These are phyloP conservation scores for Cladosporium sp. DNA, from an alignment of 2,329 filamentous ascomycete genomes.

Conservation along the genomic window DNA sequence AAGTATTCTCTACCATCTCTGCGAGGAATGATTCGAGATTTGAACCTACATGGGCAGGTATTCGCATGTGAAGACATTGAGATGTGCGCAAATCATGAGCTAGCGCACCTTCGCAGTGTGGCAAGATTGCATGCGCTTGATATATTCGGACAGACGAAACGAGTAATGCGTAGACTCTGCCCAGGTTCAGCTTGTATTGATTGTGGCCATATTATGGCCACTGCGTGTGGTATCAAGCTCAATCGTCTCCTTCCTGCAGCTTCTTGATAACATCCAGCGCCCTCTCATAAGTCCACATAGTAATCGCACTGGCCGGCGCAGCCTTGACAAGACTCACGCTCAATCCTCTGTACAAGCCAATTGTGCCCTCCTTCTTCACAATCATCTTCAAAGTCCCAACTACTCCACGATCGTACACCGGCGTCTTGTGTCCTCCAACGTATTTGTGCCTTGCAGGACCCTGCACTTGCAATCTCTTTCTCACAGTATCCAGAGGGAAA, in stretches of 20 bases:
- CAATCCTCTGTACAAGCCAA: conserved; percentile 82
- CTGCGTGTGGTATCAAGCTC: not conserved
- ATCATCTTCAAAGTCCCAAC: conserved; percentile 64
- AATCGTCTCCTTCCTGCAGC: not conserved
- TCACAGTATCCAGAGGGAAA: conserved; percentile 87
- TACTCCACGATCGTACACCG: conserved; percentile 69
- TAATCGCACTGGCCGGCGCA: conserved; percentile 86
- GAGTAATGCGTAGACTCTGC: no score
- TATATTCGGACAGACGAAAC: no score
- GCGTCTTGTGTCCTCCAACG: conserved; percentile 68
- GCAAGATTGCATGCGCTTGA: no score
- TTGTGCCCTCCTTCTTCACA: conserved; percentile 65
- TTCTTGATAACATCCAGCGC: conserved; percentile 47
- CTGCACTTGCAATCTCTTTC: conserved; percentile 92
- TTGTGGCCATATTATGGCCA: no score
- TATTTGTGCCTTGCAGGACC: conserved; percentile 78
- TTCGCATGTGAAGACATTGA: no score
- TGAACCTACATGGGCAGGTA: no score
- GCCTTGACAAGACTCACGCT: conserved; percentile 85
- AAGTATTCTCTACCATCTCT: no score
- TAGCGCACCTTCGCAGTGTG: no score
- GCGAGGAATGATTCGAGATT: no score
- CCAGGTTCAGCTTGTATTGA: no score
- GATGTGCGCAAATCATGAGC: no score
- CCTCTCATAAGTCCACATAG: conserved; percentile 91